A percentile compares a stretch with the other conserved stretches of the same genome.
Evolutionary conservation across 768 basidiomycete species (phyloP).

Genomic region (Leccinellum albellum): DNA sequence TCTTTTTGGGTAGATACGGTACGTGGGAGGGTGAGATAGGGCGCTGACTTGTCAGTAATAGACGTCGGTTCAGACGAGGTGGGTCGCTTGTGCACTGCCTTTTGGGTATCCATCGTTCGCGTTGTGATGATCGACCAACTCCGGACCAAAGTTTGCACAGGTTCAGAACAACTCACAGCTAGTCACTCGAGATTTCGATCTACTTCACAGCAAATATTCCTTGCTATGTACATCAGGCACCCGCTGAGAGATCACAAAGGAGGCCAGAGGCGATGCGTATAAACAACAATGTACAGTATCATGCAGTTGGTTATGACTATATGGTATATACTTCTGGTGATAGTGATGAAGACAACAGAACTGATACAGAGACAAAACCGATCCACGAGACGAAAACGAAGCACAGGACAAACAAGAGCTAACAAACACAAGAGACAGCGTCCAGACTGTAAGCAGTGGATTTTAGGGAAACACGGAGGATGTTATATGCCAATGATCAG

Average conservation of each 20-base stretch:
- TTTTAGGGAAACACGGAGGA: neutral
- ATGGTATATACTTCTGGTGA: conserved; percentile 30
- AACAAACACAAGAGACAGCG: neutral
- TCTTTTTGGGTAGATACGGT: conserved; percentile 11
- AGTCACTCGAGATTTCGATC: conserved; percentile 4
- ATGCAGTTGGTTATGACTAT: conserved; percentile 28
- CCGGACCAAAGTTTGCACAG: conserved; percentile 1
- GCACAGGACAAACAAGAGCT: conserved; percentile 1
- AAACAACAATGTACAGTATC: conserved; percentile 34
- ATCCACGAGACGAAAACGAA: conserved; percentile 18
- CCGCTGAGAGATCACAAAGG: conserved; percentile 9
- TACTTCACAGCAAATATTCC: conserved; percentile 9
- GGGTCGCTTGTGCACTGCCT: conserved; percentile 25
- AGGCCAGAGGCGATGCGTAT: conserved; percentile 18
- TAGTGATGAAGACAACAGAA: conserved; percentile 20
- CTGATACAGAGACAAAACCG: conserved; percentile 21
- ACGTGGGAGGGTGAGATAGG: conserved; percentile 17
- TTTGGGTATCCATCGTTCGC: conserved; percentile 6
- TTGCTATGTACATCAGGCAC: conserved; percentile 26
- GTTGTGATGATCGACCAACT: conserved; percentile 20
- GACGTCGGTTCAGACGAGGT: conserved; percentile 8
- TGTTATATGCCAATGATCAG: conserved; percentile 7
- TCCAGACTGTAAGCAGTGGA: neutral
- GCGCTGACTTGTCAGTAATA: conserved; percentile 25
- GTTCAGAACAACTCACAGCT: conserved; percentile 4